Evolutionary conservation across 1,139 yeast genomes (phyloP).

Genomic region (Spencermartinsiella ligniputridi): DNA sequence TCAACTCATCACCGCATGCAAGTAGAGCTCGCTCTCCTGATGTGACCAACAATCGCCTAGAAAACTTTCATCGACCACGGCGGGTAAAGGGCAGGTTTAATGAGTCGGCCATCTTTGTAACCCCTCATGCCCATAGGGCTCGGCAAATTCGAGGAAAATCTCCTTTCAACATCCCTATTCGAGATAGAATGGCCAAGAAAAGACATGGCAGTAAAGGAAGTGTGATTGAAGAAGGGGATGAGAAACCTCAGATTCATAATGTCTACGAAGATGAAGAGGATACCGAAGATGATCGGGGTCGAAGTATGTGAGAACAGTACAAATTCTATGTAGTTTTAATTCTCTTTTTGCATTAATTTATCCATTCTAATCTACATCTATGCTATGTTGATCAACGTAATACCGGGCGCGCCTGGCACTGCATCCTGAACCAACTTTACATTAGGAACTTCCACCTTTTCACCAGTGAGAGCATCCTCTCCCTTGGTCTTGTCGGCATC

Average conservation of each 20-base stretch:
- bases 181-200: constrained; percentile 6
- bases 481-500: constrained; percentile 61
- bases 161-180: constrained; percentile 9
- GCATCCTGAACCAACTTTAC: constrained; percentile 78
- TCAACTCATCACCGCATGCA: constrained; percentile 21
- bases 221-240: constrained; percentile 18
- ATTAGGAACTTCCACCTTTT: constrained; percentile 59
- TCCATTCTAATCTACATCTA: background rate
- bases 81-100: constrained; percentile 19
- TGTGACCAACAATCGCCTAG: background rate
- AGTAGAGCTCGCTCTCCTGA: background rate
- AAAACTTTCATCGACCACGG: background rate
- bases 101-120: constrained; percentile 22
- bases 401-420: constrained; percentile 92
- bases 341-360: constrained; percentile 6
- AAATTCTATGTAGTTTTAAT: constrained; percentile 5
- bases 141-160: constrained; percentile 7
- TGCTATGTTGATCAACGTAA: constrained; percentile 55
- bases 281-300: constrained; percentile 9
- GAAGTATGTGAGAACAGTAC: constrained; percentile 1
- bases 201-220: constrained; percentile 10
- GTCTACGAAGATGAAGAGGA: constrained; percentile 17
- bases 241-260: constrained; percentile 14
- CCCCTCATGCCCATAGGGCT: constrained; percentile 5
- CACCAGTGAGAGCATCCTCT: constrained; percentile 62